Evolutionary conservation across 805 yeast species (phyloP).

Genomic region (Nakazawaea siamensis): DNA sequence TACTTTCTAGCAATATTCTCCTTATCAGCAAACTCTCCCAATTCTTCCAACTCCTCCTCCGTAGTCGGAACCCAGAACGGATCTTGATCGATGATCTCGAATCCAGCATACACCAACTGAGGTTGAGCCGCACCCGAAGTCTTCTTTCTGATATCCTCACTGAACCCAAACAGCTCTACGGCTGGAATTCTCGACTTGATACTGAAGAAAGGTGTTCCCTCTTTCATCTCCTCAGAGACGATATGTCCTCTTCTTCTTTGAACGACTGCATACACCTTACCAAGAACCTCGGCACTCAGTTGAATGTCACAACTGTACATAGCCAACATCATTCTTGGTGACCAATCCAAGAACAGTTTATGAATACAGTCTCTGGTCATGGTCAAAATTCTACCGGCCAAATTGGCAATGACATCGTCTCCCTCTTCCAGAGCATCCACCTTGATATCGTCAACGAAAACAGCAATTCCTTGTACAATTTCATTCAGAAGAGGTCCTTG

Average conservation of each 20-base stretch:
- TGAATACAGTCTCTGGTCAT: constrained; percentile 68
- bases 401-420: constrained; percentile 30
- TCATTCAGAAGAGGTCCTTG: constrained; percentile 90
- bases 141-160: constrained; percentile 86
- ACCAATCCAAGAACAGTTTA: constrained; percentile 63
- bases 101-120: constrained; percentile 86
- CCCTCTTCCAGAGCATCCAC: constrained; percentile 18
- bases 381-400: constrained; percentile 68
- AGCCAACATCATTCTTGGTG: constrained; percentile 88
- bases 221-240: constrained; percentile 90
- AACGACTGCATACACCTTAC: constrained; percentile 91
- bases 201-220: constrained; percentile 94
- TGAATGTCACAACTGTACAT: constrained; percentile 93
- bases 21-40: constrained; percentile 87
- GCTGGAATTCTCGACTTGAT: constrained; percentile 84
- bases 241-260: constrained; percentile 83
- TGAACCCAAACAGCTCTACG: constrained; percentile 91
- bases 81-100: constrained; percentile 77
- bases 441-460: constrained; percentile 34
- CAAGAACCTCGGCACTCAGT: constrained; percentile 88
- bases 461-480: constrained; percentile 75
- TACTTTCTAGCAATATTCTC: constrained; percentile 86
- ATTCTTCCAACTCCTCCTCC: constrained; percentile 88
- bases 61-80: constrained; percentile 99
- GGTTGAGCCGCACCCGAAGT: constrained; percentile 98